Evolutionary conservation across 2,329 filamentous ascomycete species (phyloP), one percentile per base, ranked within the genome.

Genomic region (Arachnopeziza araneosa): DNA sequence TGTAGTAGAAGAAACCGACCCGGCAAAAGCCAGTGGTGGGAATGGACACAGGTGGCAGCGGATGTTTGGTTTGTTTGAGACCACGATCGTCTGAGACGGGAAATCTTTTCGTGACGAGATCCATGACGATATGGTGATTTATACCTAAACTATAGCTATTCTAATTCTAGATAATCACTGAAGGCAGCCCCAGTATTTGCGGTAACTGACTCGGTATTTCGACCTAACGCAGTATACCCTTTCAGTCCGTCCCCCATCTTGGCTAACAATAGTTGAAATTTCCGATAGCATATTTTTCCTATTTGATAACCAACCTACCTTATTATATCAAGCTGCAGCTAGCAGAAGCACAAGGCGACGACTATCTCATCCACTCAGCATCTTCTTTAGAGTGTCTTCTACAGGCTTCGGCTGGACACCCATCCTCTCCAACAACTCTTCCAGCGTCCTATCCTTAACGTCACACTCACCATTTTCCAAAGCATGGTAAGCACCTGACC

Each of bases 51-150:
- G 80, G 30, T 91, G 87, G 85, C 75, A 86, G 68, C 80, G 84
- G 59, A 74, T 83, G 64, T 90, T 86, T 74, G 79, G 80, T 6
- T 70, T 92, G 57, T 89, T 87, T 69, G 84, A 55, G 24, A 32
- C 19, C 8, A 32, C 24, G 17, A 54, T 9, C 21, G 52, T 32
- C n/a, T 26, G 54, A 50, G 10, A 30, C 7, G 7, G 44, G 57
- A 53, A 52, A 50, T 50, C 17, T 26, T 32, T 51, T n/a, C 51
- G 52, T 1, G 52, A 50, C 7, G 17, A 44, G 17, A 30, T 30
- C 9, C 5, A 5, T 5, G 26, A 5, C 26, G 9, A 30, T 30
- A 5, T 9, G 26, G 26, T 5, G 36, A 3, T 44, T 44, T 6
- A 44, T 44, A 44, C 50, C 19, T 26, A 30, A 56, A 57, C 51